Evolutionary conservation across 2,329 filamentous ascomycete species (phyloP), one percentile per base, ranked within the genome.

Genomic region (Dactylellina sp.): DNA sequence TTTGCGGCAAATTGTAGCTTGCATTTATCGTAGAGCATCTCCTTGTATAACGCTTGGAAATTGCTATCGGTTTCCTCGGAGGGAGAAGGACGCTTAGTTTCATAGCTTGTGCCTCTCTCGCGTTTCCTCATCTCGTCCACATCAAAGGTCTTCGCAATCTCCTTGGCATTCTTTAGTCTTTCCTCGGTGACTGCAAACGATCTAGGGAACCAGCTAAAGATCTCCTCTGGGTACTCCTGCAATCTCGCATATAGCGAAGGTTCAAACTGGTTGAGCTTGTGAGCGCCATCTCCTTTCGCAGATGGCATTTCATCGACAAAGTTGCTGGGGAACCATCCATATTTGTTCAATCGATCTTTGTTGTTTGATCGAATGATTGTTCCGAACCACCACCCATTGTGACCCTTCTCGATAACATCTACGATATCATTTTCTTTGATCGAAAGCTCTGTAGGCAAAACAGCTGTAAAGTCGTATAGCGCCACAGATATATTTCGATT

Each of bases 371-470:
- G 47, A 28, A 72, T 60, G 32, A 65, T 37, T 4, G 60, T 59
- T 40, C 68, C 68, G 40, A 72, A 72, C 68, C 68, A 72, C 68
- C 68, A 72, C 14, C 68, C 68, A 25, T 72, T 72, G 28, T 72
- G 68, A 18, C 68, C 60, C 68, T 72, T 72, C 40, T 72, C 68
- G 35, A 72, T 72, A 16, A 72, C 44, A 28, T 72, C 68, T 6
- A 72, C 28, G 7, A 72, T 49, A 40, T 72, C 68, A n/a, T 25
- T 53, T 5, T 59, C 14, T 32, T 50, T n/a, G 14, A 72, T 39
- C 5, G 68, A 49, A 22, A 72, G 49, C 16, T 72, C 68, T 2
- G 24, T 37, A 16, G 47, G 46, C n/a, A 39, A 11, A 20, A 37
- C 44, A 7, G 50, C 39, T 7, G 60, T 49, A 28, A 65, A 72